Conservation (phyloP, 371 early-diverging fungal genomes). For the Mucor piriformis region DNA sequence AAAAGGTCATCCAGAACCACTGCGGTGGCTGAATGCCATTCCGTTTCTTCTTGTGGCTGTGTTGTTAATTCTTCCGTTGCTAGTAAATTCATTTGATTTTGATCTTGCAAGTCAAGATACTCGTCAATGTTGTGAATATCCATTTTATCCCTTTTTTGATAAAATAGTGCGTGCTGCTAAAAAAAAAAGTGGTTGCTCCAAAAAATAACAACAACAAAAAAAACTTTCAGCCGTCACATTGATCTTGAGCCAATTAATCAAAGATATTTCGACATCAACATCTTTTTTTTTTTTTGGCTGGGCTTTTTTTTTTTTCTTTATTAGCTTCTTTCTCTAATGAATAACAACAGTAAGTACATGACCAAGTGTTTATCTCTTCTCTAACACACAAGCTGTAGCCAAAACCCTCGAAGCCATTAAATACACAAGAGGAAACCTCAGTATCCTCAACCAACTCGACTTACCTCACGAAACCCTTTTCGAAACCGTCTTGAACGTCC, state of each 20-base stretch:
- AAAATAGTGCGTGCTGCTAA: neutral
- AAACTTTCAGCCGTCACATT: neutral
- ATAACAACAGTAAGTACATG: neutral
- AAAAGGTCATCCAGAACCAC: neutral
- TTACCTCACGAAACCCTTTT: slow-evolving; percentile 88
- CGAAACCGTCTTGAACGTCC: slow-evolving; percentile 64
- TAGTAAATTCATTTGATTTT: slow-evolving; percentile 19
- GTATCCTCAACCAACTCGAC: slow-evolving; percentile 90
- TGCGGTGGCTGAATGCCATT: slow-evolving; percentile 28
- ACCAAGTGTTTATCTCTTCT: too few species aligned
- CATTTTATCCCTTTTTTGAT: slow-evolving; percentile 20
- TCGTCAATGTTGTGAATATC: slow-evolving; percentile 36
- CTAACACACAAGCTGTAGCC: neutral
- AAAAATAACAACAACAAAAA: slow-evolving; percentile 6
- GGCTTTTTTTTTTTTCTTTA: neutral
- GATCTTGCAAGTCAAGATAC: slow-evolving; percentile 29
- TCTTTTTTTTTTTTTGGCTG: neutral
- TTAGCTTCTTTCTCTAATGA: neutral
- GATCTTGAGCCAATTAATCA: too few species aligned
- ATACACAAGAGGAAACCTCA: slow-evolving; percentile 68
- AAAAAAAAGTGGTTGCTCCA: neutral
- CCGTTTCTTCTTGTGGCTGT: neutral
- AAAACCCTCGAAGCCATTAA: slow-evolving; percentile 77
- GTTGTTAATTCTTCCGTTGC: slow-evolving; percentile 15
- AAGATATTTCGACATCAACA: too few species aligned